phyloP scores from a whole-genome alignment of 2,329 filamentous ascomycete species.

The Fusarium caatingaense region DNA sequence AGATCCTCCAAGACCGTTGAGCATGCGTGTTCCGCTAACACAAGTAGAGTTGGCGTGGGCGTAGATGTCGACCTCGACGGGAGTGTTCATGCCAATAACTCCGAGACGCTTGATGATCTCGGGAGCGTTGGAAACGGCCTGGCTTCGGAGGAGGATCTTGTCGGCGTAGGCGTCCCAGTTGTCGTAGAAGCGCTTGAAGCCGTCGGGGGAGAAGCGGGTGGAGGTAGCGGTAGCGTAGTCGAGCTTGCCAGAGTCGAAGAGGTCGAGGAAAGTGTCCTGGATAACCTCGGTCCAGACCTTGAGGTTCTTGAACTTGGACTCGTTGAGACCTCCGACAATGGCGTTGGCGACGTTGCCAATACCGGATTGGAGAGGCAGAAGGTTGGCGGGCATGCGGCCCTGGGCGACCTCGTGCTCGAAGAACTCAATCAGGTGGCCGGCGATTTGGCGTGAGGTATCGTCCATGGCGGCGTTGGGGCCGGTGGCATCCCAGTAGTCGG shows the following conservation, averaged over 20 bases:
- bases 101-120: constrained; percentile 90
- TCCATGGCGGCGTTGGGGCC: constrained; percentile 82
- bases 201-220: constrained; percentile 89
- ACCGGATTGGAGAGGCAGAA: constrained; percentile 85
- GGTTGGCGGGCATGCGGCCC: constrained; percentile 79
- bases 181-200: constrained; percentile 91
- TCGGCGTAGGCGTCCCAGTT: constrained; percentile 83
- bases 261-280: constrained; percentile 91
- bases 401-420: constrained; percentile 86
- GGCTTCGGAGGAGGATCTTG: constrained; percentile 87
- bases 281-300: constrained; percentile 95
- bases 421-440: constrained; percentile 81
- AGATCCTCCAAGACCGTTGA: constrained; percentile 85
- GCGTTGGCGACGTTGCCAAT: constrained; percentile 96
- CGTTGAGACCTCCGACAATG: constrained; percentile 83
- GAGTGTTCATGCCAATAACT: constrained; percentile 95
- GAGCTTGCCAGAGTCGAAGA: constrained; percentile 87
- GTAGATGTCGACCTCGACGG: constrained; percentile 94
- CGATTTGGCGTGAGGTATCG: constrained; percentile 77
- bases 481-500: constrained; percentile 82
- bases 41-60: constrained; percentile 92
- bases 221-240: constrained; percentile 92
- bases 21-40: constrained; percentile 88
- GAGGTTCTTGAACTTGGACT: constrained; percentile 86
- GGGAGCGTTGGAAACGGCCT: constrained; percentile 88